phyloP scores from a whole-genome alignment of 2,329 filamentous ascomycete species.

The Sarocladium kiliense region DNA sequence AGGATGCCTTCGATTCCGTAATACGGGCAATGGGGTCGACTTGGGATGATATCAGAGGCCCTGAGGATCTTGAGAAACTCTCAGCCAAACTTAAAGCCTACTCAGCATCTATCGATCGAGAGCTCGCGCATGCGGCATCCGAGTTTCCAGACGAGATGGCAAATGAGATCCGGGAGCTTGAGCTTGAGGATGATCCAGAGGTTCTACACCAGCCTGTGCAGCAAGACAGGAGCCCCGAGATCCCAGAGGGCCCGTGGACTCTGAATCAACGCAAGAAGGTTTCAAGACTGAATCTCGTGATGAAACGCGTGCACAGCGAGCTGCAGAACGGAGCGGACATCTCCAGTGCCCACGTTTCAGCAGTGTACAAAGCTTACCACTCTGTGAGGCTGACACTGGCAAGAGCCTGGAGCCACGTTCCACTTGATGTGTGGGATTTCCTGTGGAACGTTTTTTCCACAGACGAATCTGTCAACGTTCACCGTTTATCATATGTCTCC shows the following conservation, averaged over 20 bases:
- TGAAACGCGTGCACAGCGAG: constrained; percentile 24
- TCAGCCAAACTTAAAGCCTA: constrained; percentile 28
- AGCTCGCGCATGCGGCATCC: constrained; percentile 24
- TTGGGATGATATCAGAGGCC: constrained; percentile 24
- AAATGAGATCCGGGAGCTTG: constrained; percentile 23
- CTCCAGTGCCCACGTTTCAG: constrained; percentile 29
- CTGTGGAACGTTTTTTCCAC: constrained; percentile 60
- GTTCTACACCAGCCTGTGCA: neutral
- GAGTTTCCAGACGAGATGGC: constrained; percentile 23
- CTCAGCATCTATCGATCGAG: constrained; percentile 27
- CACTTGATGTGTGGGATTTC: constrained; percentile 55
- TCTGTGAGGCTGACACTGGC: constrained; percentile 38
- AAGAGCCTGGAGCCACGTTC: constrained; percentile 48
- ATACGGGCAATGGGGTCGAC: constrained; percentile 26
- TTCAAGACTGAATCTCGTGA: constrained; percentile 26
- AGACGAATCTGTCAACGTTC: constrained; percentile 42
- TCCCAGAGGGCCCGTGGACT: constrained; percentile 31
- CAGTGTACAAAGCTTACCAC: constrained; percentile 46
- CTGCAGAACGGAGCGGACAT: constrained; percentile 21
- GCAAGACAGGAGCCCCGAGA: constrained; percentile 23
- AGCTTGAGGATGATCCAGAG: constrained; percentile 18
- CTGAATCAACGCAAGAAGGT: constrained; percentile 33
- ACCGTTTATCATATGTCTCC: constrained; percentile 57
- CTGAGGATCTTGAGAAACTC: constrained; percentile 29
- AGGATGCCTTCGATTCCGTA: constrained; percentile 28